Evolutionary conservation across 495 filamentous ascomycete species (phyloP), one percentile per base, ranked within the genome.

Genomic region (Acidiella bohemica): DNA sequence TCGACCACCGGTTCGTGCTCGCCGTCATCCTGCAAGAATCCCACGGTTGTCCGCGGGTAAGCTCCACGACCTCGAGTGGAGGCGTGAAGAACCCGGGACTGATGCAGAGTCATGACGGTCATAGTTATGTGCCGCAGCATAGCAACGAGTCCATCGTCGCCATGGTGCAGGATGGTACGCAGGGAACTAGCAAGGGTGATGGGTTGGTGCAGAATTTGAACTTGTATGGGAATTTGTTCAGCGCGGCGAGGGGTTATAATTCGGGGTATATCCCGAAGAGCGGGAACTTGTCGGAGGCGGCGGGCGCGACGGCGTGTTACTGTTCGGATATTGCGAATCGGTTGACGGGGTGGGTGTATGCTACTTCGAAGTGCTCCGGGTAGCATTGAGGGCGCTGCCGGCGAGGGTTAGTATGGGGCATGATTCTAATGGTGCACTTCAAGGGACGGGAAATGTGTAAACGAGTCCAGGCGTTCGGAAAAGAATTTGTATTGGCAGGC

Each of bases 71-170:
- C 39, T 56, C 59, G 39, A 51, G 53, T 14, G 56, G 65, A 38
- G 57, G 58, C 17, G 59, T 70, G 39, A 36, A 11, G 41, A 75
- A 75, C 49, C 68, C 69, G 0, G 70, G 71, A 23, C 54, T 75
- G 4, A 73, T 73, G 71, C 71, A 75, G 22, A 40, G 40, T 5
- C 46, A 49, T 41, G 37, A 44, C 18, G 49, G 49, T 27, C 23
- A 29, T 1, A 21, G 52, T n/a, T 41, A 22, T 31, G 13, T 6
- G 6, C 1, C 17, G 7, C 1, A 22, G 17, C 24, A 41, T 22
- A 22, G 26, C 12, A 12, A 16, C 12, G 26, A 14, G 16, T 41
- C 35, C 5, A 53, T 51, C 30, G n/a, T 24, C 5, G 26, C 16
- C 10, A 54, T 54, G 51, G 21, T 54, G 1, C 32, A 40, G 16